Evolutionary conservation across 495 filamentous ascomycete species (phyloP).

Genomic region (Entonaema liquescens): DNA sequence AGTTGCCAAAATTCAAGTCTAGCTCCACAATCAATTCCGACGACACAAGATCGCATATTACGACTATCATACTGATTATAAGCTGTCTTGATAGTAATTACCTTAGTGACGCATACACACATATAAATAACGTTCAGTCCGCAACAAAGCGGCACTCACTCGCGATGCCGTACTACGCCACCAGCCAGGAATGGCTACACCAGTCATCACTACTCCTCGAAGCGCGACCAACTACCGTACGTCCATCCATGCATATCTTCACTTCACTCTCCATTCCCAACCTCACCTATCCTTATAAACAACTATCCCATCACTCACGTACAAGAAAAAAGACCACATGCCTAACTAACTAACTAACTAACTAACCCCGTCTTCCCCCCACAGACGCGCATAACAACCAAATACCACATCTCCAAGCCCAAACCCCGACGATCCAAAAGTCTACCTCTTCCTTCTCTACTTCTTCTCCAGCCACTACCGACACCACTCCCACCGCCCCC

Average conservation of each 20-base stretch:
- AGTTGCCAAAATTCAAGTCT: slow-evolving; percentile 26
- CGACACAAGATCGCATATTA: slow-evolving; percentile 13
- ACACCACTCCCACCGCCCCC: slow-evolving; percentile 28
- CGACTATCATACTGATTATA: neutral
- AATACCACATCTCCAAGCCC: slow-evolving; percentile 74
- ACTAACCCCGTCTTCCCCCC: neutral
- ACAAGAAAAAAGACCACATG: too few species aligned
- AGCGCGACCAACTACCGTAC: slow-evolving; percentile 58
- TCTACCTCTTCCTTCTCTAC: slow-evolving; percentile 9
- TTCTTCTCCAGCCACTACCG: slow-evolving; percentile 36
- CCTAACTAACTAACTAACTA: slow-evolving; percentile 21
- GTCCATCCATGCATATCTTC: slow-evolving; percentile 14
- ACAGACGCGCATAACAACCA: slow-evolving; percentile 86
- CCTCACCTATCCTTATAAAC: too few species aligned
- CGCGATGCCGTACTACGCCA: slow-evolving; percentile 62
- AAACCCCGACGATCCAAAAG: slow-evolving; percentile 43
- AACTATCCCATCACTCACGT: too few species aligned
- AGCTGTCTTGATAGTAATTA: too few species aligned
- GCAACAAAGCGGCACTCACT: neutral
- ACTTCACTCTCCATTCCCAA: too few species aligned
- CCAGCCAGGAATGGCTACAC: slow-evolving; percentile 63
- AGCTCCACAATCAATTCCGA: slow-evolving; percentile 18
- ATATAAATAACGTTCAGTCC: too few species aligned
- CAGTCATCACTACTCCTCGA: slow-evolving; percentile 59
- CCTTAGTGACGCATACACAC: too few species aligned